Conservation (phyloP, 441 rosid genomes). For the Pelargonium cotyledonis region DNA sequence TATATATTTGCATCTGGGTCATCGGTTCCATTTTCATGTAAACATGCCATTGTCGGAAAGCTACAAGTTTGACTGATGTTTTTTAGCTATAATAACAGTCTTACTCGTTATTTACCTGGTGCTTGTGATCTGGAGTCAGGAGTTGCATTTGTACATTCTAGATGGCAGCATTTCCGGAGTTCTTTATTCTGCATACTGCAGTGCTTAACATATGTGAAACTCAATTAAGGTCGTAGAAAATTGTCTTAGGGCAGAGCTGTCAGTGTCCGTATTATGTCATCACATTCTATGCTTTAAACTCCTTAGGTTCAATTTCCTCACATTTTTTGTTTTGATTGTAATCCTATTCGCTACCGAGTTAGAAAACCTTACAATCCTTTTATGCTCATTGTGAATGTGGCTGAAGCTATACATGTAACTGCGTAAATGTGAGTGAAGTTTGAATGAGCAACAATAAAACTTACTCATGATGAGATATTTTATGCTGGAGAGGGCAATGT, state of each 20-base stretch:
- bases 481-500: slow-evolving; percentile 4
- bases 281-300: background rate
- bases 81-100: slow-evolving; percentile 3
- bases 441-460: background rate
- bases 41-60: slow-evolving; percentile 7
- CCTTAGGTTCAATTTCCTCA: background rate
- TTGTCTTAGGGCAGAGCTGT: background rate
- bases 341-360: background rate
- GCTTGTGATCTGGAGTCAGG: slow-evolving; percentile 9
- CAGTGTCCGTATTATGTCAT: background rate
- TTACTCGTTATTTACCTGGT: slow-evolving; percentile 7
- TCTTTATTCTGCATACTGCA: background rate
- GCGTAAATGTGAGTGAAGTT: background rate
- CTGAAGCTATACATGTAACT: slow-evolving; percentile 11
- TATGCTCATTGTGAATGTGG: slow-evolving; percentile 5
- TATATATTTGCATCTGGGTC: background rate
- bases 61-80: slow-evolving; percentile 6
- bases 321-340: background rate
- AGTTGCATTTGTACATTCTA: slow-evolving; percentile 6
- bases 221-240: background rate
- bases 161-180: background rate
- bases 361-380: background rate
- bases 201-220: slow-evolving; percentile 2
- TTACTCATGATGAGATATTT: slow-evolving; percentile 2
- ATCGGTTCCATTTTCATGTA: background rate